A percentile compares a stretch with the other conserved stretches of the same genome.
Conservation (phyloP, 1,284 basidiomycete species). For the Boletus semigastroideus region DNA sequence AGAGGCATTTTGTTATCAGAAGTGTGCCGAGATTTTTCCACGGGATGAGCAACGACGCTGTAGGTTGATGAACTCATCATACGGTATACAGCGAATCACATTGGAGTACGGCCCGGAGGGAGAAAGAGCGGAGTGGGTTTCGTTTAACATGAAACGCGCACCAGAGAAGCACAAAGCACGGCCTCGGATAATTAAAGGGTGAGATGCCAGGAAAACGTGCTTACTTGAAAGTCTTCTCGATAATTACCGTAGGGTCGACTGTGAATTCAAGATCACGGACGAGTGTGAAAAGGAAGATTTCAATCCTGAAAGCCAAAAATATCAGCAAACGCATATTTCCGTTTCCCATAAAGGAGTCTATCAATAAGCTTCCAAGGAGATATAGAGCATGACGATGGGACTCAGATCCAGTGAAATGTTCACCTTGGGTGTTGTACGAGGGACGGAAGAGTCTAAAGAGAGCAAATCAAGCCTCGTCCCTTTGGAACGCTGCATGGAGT, state of each 20-base stretch:
- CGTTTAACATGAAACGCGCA: constrained; percentile 28
- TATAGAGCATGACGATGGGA: neutral
- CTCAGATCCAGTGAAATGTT: neutral
- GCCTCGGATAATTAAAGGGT: constrained; percentile 22
- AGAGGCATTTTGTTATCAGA: constrained; percentile 59
- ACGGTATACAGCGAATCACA: constrained; percentile 7
- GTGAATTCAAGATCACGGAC: constrained; percentile 56
- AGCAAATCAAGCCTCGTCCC: constrained; percentile 14
- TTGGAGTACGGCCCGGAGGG: constrained; percentile 7
- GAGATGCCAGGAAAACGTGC: constrained; percentile 24
- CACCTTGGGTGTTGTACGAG: constrained; percentile 1
- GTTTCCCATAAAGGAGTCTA: constrained; percentile 1
- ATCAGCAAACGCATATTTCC: constrained; percentile 13
- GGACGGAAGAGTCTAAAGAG: constrained; percentile 20
- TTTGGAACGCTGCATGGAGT: constrained; percentile 3
- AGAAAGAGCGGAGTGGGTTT: neutral
- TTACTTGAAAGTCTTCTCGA: constrained; percentile 66
- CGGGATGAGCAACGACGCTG: constrained; percentile 56
- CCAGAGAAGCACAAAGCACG: constrained; percentile 13
- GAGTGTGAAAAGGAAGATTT: constrained; percentile 58
- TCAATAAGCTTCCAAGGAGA: constrained; percentile 2
- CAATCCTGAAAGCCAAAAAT: constrained; percentile 46
- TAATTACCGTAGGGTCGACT: constrained; percentile 50
- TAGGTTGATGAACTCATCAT: constrained; percentile 12
- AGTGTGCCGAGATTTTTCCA: constrained; percentile 49